A percentile compares a stretch with the other conserved stretches of the same genome.
phyloP scores from a whole-genome alignment of 495 filamentous ascomycete genomes.

The Penicillium atrosanguineum region DNA sequence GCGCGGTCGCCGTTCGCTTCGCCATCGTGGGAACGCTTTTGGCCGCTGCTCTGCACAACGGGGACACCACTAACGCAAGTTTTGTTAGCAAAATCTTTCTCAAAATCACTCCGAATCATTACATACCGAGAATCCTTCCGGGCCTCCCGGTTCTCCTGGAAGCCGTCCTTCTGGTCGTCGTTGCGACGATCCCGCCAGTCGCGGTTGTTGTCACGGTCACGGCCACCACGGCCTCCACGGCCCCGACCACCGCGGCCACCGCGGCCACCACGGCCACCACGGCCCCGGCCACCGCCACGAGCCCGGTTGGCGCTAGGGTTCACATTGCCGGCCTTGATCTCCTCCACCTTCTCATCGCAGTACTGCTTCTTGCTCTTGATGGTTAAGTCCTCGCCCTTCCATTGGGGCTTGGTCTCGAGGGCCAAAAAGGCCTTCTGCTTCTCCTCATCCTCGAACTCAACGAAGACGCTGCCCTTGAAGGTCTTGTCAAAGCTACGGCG shows the following conservation, averaged over 20 bases:
- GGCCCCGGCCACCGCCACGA: slow-evolving; percentile 34
- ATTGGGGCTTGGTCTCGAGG: slow-evolving; percentile 77
- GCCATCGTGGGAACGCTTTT: slow-evolving; percentile 50
- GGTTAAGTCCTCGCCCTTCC: slow-evolving; percentile 66
- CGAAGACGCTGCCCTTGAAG: slow-evolving; percentile 95
- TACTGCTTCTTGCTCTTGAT: slow-evolving; percentile 90
- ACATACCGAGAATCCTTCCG: slow-evolving; percentile 49
- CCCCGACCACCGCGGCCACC: slow-evolving; percentile 28
- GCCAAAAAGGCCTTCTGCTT: slow-evolving; percentile 72
- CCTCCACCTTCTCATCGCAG: slow-evolving; percentile 68
- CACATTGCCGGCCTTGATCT: slow-evolving; percentile 72
- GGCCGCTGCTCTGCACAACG: slow-evolving; percentile 46
- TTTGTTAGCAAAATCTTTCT: not conserved
- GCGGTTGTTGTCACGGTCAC: slow-evolving; percentile 44
- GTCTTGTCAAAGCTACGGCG: slow-evolving; percentile 64
- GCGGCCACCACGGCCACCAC: slow-evolving; percentile 29
- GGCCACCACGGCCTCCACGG: not conserved
- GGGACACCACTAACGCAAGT: slow-evolving; percentile 40
- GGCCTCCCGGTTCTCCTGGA: slow-evolving; percentile 37
- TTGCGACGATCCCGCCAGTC: slow-evolving; percentile 70
- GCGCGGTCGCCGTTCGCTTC: slow-evolving; percentile 39
- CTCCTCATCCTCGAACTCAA: slow-evolving; percentile 79
- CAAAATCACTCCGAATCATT: not conserved
- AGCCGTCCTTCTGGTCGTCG: slow-evolving; percentile 63
- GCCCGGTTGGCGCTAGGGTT: slow-evolving; percentile 45